phyloP scores from a whole-genome alignment of 2,329 filamentous ascomycete species.

The Raffaelea ambrosiae region DNA sequence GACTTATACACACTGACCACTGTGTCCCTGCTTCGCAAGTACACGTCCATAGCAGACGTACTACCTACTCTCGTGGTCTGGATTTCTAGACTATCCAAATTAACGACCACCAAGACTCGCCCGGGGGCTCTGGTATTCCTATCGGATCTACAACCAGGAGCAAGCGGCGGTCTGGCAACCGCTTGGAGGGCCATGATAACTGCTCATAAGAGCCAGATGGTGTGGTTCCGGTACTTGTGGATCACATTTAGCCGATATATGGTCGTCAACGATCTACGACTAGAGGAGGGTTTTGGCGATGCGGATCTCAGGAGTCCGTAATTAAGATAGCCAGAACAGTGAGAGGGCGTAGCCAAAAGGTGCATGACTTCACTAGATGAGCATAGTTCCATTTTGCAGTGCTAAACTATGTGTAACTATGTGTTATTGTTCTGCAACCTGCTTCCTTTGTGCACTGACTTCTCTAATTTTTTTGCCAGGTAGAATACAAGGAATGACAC shows the following conservation, averaged over 20 bases:
- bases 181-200: slow-evolving; percentile 82
- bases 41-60: slow-evolving; percentile 66
- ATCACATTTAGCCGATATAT: slow-evolving; percentile 88
- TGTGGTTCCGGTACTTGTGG: slow-evolving; percentile 97
- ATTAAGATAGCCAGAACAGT: too few relatives aligned
- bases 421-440: too few relatives aligned
- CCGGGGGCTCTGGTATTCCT: slow-evolving; percentile 60
- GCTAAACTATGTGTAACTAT: too few relatives aligned
- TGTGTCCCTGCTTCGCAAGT: slow-evolving; percentile 70
- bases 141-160: slow-evolving; percentile 43
- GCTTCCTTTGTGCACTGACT: too few relatives aligned
- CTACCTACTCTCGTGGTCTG: slow-evolving; percentile 46
- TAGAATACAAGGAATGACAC: too few relatives aligned
- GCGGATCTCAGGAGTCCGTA: neutral
- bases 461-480: too few relatives aligned
- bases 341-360: neutral
- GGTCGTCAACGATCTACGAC: slow-evolving; percentile 79
- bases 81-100: slow-evolving; percentile 10
- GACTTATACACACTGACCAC: slow-evolving; percentile 78
- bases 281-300: slow-evolving; percentile 31
- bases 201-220: slow-evolving; percentile 93
- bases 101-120: slow-evolving; percentile 31
- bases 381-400: too few relatives aligned
- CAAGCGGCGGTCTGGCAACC: slow-evolving; percentile 34
- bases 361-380: too few relatives aligned